Percentiles rank a stretch among this genome's conserved stretches.
These are phyloP conservation scores for Penicillium sp. DNA, from an alignment of 2,329 filamentous ascomycete genomes.

Conservation along the genomic window DNA sequence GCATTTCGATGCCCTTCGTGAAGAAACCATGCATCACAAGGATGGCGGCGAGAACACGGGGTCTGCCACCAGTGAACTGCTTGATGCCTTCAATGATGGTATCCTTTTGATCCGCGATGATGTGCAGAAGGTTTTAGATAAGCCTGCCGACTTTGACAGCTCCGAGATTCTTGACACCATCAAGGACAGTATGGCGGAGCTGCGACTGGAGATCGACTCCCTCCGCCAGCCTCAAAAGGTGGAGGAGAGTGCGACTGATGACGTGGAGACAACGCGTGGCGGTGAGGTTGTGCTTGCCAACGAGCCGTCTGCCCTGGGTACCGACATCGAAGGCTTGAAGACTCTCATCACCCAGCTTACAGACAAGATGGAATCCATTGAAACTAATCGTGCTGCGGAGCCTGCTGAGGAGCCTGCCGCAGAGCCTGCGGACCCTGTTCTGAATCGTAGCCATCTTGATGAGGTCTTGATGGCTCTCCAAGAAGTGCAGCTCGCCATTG, in stretches of 20 bases:
- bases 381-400: slow-evolving; percentile 45
- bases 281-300: slow-evolving; percentile 60
- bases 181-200: slow-evolving; percentile 73
- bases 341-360: slow-evolving; percentile 77
- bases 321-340: slow-evolving; percentile 85
- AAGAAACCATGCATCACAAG: slow-evolving; percentile 55
- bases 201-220: slow-evolving; percentile 75
- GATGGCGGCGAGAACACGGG: slow-evolving; percentile 56
- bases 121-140: slow-evolving; percentile 71
- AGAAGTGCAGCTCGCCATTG: slow-evolving; percentile 61
- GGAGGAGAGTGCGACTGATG: slow-evolving; percentile 39
- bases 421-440: slow-evolving; percentile 36
- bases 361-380: slow-evolving; percentile 79
- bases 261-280: slow-evolving; percentile 52
- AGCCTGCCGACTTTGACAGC: slow-evolving; percentile 78
- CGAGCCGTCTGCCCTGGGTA: slow-evolving; percentile 52
- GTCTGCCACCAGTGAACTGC: slow-evolving; percentile 57
- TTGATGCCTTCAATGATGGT: slow-evolving; percentile 66
- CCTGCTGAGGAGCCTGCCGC: slow-evolving; percentile 23
- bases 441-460: slow-evolving; percentile 50
- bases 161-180: slow-evolving; percentile 88
- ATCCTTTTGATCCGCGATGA: slow-evolving; percentile 75
- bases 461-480: slow-evolving; percentile 46
- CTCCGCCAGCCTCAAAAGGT: slow-evolving; percentile 60
- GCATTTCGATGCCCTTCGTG: slow-evolving; percentile 40